These are phyloP conservation scores for Cryptococcus neoformans DNA, from an alignment of 1,284 basidiomycete species.

Conservation along the genomic window DNA sequence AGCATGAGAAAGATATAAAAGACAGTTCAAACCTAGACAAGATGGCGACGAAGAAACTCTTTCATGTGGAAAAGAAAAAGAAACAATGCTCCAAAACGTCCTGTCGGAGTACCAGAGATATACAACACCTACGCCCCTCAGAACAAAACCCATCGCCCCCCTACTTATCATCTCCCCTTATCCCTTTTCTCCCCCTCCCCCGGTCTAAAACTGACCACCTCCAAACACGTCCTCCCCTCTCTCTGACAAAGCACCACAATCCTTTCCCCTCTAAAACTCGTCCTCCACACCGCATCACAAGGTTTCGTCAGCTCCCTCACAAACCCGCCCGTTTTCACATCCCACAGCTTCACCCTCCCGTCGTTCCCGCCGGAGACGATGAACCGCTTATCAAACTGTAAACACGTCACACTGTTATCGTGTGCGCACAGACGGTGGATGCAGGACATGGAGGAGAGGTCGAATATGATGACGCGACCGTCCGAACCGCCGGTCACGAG, in stretches of 20 bases:
- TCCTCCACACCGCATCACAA: conserved; percentile 85
- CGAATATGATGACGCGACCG: conserved; percentile 88
- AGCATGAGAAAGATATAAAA: no score
- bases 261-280: conserved; percentile 71
- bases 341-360: conserved; percentile 84
- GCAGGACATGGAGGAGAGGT: conserved; percentile 59
- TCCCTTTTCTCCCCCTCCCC: conserved; percentile 23
- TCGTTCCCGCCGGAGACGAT: conserved; percentile 71
- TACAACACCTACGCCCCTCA: no score
- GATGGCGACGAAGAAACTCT: no score
- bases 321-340: conserved; percentile 64
- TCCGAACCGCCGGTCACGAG: conserved; percentile 92
- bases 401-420: conserved; percentile 83
- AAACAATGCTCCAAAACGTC: no score
- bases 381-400: conserved; percentile 83
- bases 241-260: conserved; percentile 81
- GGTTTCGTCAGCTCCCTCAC: conserved; percentile 72
- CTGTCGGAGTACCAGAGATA: no score
- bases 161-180: no score
- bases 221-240: conserved; percentile 81
- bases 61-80: no score
- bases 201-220: conserved; percentile 57
- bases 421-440: conserved; percentile 60
- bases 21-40: no score
- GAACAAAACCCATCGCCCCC: no score